Evolutionary conservation across 2,329 filamentous ascomycete genomes (phyloP), one percentile per base, ranked within the genome.

Genomic region (Talaromyces albobiverticillius): DNA sequence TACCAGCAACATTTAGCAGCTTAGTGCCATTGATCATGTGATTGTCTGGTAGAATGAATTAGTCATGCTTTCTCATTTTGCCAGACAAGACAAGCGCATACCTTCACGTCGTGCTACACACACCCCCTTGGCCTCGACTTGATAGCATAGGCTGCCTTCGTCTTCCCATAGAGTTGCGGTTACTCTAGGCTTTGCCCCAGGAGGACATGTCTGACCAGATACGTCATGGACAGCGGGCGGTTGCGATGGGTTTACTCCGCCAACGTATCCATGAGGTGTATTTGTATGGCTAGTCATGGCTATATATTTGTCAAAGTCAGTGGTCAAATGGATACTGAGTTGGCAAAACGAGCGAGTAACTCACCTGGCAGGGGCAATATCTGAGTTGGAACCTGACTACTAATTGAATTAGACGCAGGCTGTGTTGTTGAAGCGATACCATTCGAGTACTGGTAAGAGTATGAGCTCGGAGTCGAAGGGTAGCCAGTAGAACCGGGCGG

Each of bases 21-120:
- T 97, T 99, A 1, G 94, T 99, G 16, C 94, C 94, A 66, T 97
- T 99, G 72, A 99, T 96, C 90, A 99, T 96, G 75, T 96, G 90
- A 73, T 96, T 97, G 65, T 96, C 93, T 95, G 60, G 3, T 16
- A 18, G 26, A 53, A 46, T 32, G 18, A 25, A 6, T 31, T 49
- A 50, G 18, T 54, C 57, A 20, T 10, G 10, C 5, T 5, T 5
- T 18, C n/a, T 6, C 4, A 6, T 23, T 51, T 46, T 52, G 13
- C 18, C 2, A 18, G 14, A 3, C 34, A 10, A 25, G 25, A 29
- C 9, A 38, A 4, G 3, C 11, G 23, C 78, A 62, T 75, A 94
- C 90, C 91, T 83, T 97, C 93, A 69, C 94, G 82, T 61, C 94
- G 84, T 51, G 93, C 93, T 54, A 97, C 94, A 70, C 94, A 99